phyloP scores from a whole-genome alignment of 805 yeast species.

The Candida wancherniae region DNA sequence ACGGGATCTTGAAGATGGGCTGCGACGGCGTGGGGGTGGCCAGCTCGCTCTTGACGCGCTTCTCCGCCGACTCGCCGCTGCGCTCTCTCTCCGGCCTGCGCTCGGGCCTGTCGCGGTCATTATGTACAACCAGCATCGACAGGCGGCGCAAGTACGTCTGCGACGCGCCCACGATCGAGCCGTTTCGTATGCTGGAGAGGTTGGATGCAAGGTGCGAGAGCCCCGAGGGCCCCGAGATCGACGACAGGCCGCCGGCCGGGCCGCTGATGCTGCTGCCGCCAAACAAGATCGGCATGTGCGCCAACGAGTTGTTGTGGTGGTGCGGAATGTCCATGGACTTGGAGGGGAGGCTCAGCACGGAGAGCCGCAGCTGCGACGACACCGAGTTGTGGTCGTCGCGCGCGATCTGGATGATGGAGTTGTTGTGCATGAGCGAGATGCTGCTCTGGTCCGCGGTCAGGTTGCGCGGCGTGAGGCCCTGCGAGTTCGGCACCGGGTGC shows the following conservation, averaged over 20 bases:
- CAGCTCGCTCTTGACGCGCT: slow-evolving; percentile 6
- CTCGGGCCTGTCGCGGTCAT: slow-evolving; percentile 12
- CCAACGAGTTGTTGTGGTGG: slow-evolving; percentile 39
- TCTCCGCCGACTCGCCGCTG: slow-evolving; percentile 2
- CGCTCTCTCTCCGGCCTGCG: slow-evolving; percentile 3
- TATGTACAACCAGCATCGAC: slow-evolving; percentile 14
- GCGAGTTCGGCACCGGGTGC: slow-evolving; percentile 22
- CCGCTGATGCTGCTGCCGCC: slow-evolving; percentile 41
- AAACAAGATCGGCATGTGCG: slow-evolving; percentile 40
- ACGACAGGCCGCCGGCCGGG: slow-evolving; percentile 34
- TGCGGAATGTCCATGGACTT: slow-evolving; percentile 45
- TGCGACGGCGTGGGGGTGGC: slow-evolving; percentile 8
- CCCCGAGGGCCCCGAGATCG: slow-evolving; percentile 34
- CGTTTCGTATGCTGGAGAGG: slow-evolving; percentile 38
- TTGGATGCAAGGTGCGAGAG: slow-evolving; percentile 29
- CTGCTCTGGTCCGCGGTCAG: slow-evolving; percentile 12
- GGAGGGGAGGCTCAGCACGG: slow-evolving; percentile 40
- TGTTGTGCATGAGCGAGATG: slow-evolving; percentile 25
- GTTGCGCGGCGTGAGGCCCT: slow-evolving; percentile 15
- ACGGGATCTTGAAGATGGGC: slow-evolving; percentile 33
- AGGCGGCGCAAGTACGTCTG: slow-evolving; percentile 16
- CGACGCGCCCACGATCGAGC: slow-evolving; percentile 29
- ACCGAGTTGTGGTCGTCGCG: slow-evolving; percentile 37
- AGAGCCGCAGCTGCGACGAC: slow-evolving; percentile 30
- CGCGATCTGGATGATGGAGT: slow-evolving; percentile 38